A percentile compares a stretch with the other conserved stretches of the same genome.
These are phyloP conservation scores for Holtermannia corniformis DNA, from an alignment of 768 basidiomycete species.

Conservation along the genomic window DNA sequence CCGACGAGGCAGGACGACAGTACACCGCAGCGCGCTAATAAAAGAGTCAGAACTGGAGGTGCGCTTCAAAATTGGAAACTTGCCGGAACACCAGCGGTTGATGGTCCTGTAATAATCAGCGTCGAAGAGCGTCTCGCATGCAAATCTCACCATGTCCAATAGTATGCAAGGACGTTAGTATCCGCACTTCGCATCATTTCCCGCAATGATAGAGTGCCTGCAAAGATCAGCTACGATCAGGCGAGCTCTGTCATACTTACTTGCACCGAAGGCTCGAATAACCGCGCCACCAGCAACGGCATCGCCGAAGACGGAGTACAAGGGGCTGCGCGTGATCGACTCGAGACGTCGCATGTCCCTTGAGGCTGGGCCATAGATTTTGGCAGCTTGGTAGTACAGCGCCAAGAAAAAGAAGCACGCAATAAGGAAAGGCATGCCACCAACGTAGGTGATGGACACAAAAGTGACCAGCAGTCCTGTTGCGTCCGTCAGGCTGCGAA, in stretches of 20 bases:
- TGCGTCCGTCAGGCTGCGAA: slow-evolving; percentile 58
- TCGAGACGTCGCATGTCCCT: slow-evolving; percentile 47
- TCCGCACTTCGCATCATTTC: slow-evolving; percentile 31
- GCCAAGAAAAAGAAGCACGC: slow-evolving; percentile 41
- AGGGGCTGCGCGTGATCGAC: slow-evolving; percentile 47
- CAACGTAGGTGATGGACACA: slow-evolving; percentile 64
- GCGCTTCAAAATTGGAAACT: neutral
- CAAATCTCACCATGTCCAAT: slow-evolving; percentile 81
- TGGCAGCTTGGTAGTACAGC: slow-evolving; percentile 44
- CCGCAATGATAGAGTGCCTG: slow-evolving; percentile 21
- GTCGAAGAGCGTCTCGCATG: neutral
- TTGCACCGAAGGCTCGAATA: slow-evolving; percentile 73
- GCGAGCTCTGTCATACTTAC: slow-evolving; percentile 43
- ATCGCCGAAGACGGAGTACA: slow-evolving; percentile 51
- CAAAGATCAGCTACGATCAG: neutral
- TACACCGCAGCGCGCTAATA: slow-evolving; percentile 76
- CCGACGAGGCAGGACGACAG: slow-evolving; percentile 64
- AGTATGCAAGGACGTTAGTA: slow-evolving; percentile 27
- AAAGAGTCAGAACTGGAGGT: slow-evolving; percentile 21
- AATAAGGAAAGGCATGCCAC: slow-evolving; percentile 64
- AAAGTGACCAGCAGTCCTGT: slow-evolving; percentile 65
- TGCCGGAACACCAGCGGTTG: slow-evolving; percentile 59
- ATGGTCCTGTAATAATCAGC: slow-evolving; percentile 43
- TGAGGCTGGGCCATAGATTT: slow-evolving; percentile 72
- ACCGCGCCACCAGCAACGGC: slow-evolving; percentile 50